Conservation (phyloP, 805 yeast genomes). For the Ogataea pignaliae region DNA sequence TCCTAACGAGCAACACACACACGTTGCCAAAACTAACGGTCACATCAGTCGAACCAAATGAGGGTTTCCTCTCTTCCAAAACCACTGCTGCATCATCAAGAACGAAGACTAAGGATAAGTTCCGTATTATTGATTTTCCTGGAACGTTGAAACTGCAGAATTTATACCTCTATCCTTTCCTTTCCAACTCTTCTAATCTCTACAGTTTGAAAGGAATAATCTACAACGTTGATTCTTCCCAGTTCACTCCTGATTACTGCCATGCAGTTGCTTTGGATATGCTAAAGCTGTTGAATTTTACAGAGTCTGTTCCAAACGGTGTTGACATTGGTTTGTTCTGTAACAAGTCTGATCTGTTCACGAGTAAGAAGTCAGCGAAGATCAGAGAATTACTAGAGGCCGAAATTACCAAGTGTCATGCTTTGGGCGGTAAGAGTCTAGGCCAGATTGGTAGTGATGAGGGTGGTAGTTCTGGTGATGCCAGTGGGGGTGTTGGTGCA, state of each 20-base stretch:
- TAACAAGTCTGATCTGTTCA: slow-evolving; percentile 83
- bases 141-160: slow-evolving; percentile 78
- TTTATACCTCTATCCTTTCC: slow-evolving; percentile 44
- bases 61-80: slow-evolving; percentile 27
- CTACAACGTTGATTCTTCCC: slow-evolving; percentile 71
- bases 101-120: slow-evolving; percentile 16
- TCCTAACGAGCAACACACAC: slow-evolving; percentile 8
- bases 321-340: slow-evolving; percentile 74
- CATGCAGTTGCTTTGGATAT: slow-evolving; percentile 54
- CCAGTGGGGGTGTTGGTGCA: slow-evolving; percentile 11
- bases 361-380: slow-evolving; percentile 65
- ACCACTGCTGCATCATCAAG: slow-evolving; percentile 13
- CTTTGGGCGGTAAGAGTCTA: slow-evolving; percentile 40
- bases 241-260: slow-evolving; percentile 45
- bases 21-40: slow-evolving; percentile 15
- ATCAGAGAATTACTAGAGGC: slow-evolving; percentile 55
- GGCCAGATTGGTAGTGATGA: slow-evolving; percentile 40
- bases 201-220: slow-evolving; percentile 59
- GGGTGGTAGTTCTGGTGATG: slow-evolving; percentile 18
- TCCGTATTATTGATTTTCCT: slow-evolving; percentile 73
- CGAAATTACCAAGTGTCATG: slow-evolving; percentile 57
- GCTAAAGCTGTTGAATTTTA: slow-evolving; percentile 51
- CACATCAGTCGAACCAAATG: slow-evolving; percentile 35
- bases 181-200: slow-evolving; percentile 33
- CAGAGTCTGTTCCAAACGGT: slow-evolving; percentile 64